Base-by-base conservation (phyloP, 2,329 filamentous ascomycete species). In the Phyllosticta citribraziliensis region DNA sequence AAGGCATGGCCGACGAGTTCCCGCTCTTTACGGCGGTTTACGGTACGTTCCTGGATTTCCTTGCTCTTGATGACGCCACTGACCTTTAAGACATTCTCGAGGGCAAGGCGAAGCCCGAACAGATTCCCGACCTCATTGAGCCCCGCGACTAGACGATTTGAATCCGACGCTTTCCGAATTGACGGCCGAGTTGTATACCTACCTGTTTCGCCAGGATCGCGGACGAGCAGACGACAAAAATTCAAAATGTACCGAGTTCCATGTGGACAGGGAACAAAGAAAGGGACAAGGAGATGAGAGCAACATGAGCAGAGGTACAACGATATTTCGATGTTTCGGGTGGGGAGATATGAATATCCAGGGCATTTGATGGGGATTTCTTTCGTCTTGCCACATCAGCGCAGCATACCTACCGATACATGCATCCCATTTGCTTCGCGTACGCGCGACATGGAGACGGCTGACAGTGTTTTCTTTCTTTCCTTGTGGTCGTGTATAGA, bases 21-120 rank as follows among this genome's bases (percentile, higher is more conserved):
- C 94, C 94, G 20, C 79, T 99, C 5, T 95, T 99, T 73, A 97
- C 91, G 9, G 90, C 91, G 0, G 92, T 97, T 57, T 86, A 90
- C 70, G 78, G 79, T 80, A 70, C 74, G 78, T 67, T 50, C 10
- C 3, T 65, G 40, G 52, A 33, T 59, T 30, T 19, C 57, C 25
- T 30, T 14, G 55, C 22, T 40, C 30, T 55, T 54, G 3, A 55
- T n/a, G 52, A 12, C n/a, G 27, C 5, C 14, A 58, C 51, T 11
- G 58, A 65, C 63, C 58, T 54, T 35, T 66, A 63, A 82, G 85
- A 85, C 66, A 92, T 96, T 67, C 76, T 96, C 54, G 82, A 90
- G 67, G 89, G 89, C 64, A 85, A 84, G 66, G 84, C 86, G 67
- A 85, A 85, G 66, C 88, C 92, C 19, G 85, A 92, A 65, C 88